A percentile compares a stretch with the other conserved stretches of the same genome.
These are phyloP conservation scores for Alternaria triticina DNA, from an alignment of 2,329 filamentous ascomycete species.

Conservation along the genomic window DNA sequence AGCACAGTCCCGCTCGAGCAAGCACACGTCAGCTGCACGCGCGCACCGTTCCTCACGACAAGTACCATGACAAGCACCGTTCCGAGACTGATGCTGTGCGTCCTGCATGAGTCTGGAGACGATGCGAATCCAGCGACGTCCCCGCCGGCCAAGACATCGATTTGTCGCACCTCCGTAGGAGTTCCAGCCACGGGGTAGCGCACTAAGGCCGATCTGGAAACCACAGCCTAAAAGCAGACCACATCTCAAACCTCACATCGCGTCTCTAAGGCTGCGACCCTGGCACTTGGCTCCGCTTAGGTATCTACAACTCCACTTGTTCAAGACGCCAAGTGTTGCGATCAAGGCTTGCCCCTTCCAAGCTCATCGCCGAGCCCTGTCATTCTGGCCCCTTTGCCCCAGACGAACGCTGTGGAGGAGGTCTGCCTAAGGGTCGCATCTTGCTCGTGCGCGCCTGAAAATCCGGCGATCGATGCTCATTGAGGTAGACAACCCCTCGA, in stretches of 20 bases:
- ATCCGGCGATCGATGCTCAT: slow-evolving; percentile 19
- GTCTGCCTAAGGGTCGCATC: slow-evolving; percentile 21
- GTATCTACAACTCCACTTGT: slow-evolving; percentile 30
- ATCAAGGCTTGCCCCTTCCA: slow-evolving; percentile 36
- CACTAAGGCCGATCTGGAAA: slow-evolving; percentile 18
- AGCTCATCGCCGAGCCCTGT: slow-evolving; percentile 34
- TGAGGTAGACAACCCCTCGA: slow-evolving; percentile 13
- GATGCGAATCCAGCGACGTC: slow-evolving; percentile 5
- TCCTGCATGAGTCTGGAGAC: slow-evolving; percentile 10
- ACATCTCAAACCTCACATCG: slow-evolving; percentile 26
- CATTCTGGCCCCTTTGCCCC: slow-evolving; percentile 18
- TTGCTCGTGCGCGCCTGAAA: slow-evolving; percentile 20
- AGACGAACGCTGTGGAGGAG: slow-evolving; percentile 35
- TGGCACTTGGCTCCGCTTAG: slow-evolving; percentile 17
- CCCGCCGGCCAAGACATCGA: slow-evolving; percentile 24
- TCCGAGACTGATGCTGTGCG: slow-evolving; percentile 10
- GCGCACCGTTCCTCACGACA: slow-evolving; percentile 23
- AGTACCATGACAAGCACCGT: slow-evolving; percentile 22
- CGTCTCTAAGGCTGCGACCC: slow-evolving; percentile 14
- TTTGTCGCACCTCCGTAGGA: slow-evolving; percentile 42
- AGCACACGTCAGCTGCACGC: slow-evolving; percentile 24
- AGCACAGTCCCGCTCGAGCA: slow-evolving; percentile 14
- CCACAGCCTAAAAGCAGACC: slow-evolving; percentile 24
- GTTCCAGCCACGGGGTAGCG: slow-evolving; percentile 18
- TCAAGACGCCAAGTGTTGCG: slow-evolving; percentile 38